Evolutionary conservation across 768 basidiomycete genomes (phyloP).

Genomic region (Boletus rubropictus): DNA sequence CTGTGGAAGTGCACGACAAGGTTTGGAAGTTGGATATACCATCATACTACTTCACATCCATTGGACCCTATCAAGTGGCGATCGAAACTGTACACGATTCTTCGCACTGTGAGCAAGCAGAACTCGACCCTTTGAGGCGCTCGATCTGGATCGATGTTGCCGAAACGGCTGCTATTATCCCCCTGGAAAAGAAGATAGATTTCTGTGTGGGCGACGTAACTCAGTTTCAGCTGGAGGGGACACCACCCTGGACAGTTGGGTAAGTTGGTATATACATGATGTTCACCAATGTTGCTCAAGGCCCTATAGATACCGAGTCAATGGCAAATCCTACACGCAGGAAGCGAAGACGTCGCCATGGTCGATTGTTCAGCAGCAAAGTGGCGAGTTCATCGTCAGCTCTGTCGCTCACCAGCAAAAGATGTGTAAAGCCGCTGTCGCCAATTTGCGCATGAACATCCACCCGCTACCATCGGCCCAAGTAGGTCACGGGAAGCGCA

Average conservation of each 20-base stretch:
- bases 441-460: slow-evolving; percentile 66
- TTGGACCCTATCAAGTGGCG: slow-evolving; percentile 75
- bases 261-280: slow-evolving; percentile 30
- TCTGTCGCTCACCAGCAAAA: slow-evolving; percentile 91
- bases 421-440: slow-evolving; percentile 79
- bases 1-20: slow-evolving; percentile 43
- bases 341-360: slow-evolving; percentile 79
- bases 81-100: slow-evolving; percentile 78
- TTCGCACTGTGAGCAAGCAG: slow-evolving; percentile 73
- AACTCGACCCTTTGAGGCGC: slow-evolving; percentile 52
- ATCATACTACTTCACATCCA: slow-evolving; percentile 64
- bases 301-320: slow-evolving; percentile 64
- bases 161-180: slow-evolving; percentile 88
- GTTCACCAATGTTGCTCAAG: slow-evolving; percentile 2
- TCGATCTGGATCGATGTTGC: slow-evolving; percentile 89
- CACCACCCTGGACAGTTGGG: slow-evolving; percentile 88
- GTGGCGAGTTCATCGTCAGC: slow-evolving; percentile 79
- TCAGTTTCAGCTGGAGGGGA: slow-evolving; percentile 92
- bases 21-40: slow-evolving; percentile 73
- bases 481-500: slow-evolving; percentile 78
- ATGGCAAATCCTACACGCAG: slow-evolving; percentile 66
- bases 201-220: slow-evolving; percentile 87
- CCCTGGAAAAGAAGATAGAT: slow-evolving; percentile 71
- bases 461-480: slow-evolving; percentile 85
- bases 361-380: slow-evolving; percentile 73